A percentile compares a stretch with the other conserved stretches of the same genome.
Conservation (phyloP, 2,329 filamentous ascomycete genomes). For the Exophiala viscosa region DNA sequence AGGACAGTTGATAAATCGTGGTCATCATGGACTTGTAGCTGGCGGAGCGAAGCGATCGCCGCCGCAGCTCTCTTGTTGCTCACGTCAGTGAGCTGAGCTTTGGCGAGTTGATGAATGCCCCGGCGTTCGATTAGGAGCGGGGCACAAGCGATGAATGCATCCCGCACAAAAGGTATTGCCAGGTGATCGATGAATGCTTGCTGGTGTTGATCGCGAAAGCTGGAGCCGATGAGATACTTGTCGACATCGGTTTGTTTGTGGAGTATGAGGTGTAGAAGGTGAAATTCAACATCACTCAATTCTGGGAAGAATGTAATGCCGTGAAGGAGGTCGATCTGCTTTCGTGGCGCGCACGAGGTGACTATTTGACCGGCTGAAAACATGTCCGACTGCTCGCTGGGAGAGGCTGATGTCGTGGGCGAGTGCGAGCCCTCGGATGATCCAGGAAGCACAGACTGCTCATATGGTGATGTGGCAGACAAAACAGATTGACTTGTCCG, state of each 20-base stretch:
- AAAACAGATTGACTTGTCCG: neutral
- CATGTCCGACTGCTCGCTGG: neutral
- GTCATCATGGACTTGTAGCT: neutral
- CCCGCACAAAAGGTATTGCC: conserved; percentile 1
- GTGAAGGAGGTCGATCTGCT: neutral
- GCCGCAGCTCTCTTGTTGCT: conserved; percentile 1
- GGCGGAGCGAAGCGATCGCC: conserved; percentile 4
- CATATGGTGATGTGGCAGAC: no score
- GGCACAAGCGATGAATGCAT: conserved; percentile 5
- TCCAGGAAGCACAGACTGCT: neutral
- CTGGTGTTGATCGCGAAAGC: conserved; percentile 3
- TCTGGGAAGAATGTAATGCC: conserved; percentile 1
- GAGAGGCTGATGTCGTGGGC: neutral
- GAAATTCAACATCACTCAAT: neutral
- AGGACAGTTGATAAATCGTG: conserved; percentile 1
- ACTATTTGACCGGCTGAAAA: neutral
- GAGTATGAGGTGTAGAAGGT: conserved; percentile 1
- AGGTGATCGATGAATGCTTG: conserved; percentile 7
- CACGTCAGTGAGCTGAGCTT: neutral
- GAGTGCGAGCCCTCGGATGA: neutral
- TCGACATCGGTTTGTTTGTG: conserved; percentile 3
- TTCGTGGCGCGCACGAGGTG: no score
- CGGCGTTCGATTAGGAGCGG: neutral
- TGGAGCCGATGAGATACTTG: conserved; percentile 5
- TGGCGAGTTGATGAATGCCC: neutral